These are phyloP conservation scores for Penicillium subrubescens DNA, from an alignment of 495 filamentous ascomycete genomes.

Conservation along the genomic window DNA sequence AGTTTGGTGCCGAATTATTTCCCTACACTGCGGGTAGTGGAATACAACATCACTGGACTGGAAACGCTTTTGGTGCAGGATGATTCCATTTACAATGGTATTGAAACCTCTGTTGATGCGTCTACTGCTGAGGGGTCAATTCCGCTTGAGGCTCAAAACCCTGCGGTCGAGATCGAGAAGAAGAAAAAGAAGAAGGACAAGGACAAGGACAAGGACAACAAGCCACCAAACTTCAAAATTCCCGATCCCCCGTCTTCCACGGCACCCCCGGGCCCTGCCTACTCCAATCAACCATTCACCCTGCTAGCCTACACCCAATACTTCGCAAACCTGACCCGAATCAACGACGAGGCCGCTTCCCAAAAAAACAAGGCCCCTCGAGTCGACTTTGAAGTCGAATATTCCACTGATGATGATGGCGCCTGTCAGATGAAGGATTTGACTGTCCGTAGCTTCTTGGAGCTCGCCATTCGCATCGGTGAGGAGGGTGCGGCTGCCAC, in stretches of 20 bases:
- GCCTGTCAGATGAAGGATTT: constrained; percentile 78
- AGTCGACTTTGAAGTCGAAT: constrained; percentile 82
- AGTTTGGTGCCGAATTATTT: constrained; percentile 94
- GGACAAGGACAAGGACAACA: constrained; percentile 54
- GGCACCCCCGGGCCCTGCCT: constrained; percentile 83
- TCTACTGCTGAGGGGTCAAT: neutral
- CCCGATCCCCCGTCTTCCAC: constrained; percentile 73
- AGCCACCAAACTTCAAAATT: constrained; percentile 62
- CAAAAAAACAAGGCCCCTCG: constrained; percentile 48
- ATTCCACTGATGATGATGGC: constrained; percentile 71
- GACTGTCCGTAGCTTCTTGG: constrained; percentile 78
- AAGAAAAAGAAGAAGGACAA: constrained; percentile 58
- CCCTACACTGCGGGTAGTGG: constrained; percentile 79
- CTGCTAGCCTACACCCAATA: constrained; percentile 83
- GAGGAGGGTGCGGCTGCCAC: constrained; percentile 41
- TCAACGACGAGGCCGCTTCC: constrained; percentile 66
- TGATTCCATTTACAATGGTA: neutral
- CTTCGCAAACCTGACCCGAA: constrained; percentile 85
- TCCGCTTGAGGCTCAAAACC: neutral
- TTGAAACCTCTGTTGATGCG: neutral
- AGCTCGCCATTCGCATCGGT: constrained; percentile 78
- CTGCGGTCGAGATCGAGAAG: constrained; percentile 29
- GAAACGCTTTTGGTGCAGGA: constrained; percentile 53
- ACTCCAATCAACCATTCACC: constrained; percentile 81
- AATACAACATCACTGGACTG: constrained; percentile 90